These are phyloP conservation scores for Leishmania turanica DNA, from an alignment of 208 protist genomes.

Conservation along the genomic window DNA sequence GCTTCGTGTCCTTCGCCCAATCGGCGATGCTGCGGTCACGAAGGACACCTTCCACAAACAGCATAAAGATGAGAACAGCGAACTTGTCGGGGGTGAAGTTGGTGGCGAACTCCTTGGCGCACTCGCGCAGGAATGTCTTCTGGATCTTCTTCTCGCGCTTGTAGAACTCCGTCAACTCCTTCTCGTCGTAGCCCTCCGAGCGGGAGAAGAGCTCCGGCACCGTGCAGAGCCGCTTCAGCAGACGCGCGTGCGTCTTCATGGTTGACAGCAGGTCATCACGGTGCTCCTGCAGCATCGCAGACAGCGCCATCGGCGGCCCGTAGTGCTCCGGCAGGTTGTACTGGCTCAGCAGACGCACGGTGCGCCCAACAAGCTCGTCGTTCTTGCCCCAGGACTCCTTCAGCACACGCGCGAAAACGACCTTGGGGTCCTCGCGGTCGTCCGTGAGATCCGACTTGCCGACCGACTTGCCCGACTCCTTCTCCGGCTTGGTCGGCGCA, in stretches of 20 bases:
- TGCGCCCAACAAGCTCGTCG: slow-evolving; percentile 41
- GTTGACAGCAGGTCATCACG: slow-evolving; percentile 47
- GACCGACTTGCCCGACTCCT: slow-evolving; percentile 22
- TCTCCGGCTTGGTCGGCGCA: slow-evolving; percentile 13
- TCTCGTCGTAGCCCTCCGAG: slow-evolving; percentile 55
- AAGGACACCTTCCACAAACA: slow-evolving; percentile 77
- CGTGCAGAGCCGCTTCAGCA: slow-evolving; percentile 68
- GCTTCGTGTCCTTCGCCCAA: slow-evolving; percentile 43
- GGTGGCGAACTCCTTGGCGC: slow-evolving; percentile 40
- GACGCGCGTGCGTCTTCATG: slow-evolving; percentile 49
- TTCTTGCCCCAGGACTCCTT: slow-evolving; percentile 39
- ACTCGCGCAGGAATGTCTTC: slow-evolving; percentile 61
- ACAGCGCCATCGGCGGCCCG: slow-evolving; percentile 50
- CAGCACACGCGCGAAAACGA: slow-evolving; percentile 53
- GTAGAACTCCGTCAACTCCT: slow-evolving; percentile 54
- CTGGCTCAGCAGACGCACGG: slow-evolving; percentile 65
- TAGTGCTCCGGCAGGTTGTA: slow-evolving; percentile 78
- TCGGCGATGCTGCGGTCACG: slow-evolving; percentile 52
- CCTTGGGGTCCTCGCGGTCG: slow-evolving; percentile 42
- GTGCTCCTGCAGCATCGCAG: slow-evolving; percentile 50
- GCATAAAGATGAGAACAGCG: slow-evolving; percentile 70
- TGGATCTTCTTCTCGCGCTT: slow-evolving; percentile 73
- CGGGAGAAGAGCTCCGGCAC: slow-evolving; percentile 51
- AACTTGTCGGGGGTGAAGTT: slow-evolving; percentile 58
- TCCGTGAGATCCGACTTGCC: slow-evolving; percentile 39